These are phyloP conservation scores for Wickerhamiella azymoides DNA, from an alignment of 805 yeast species.

Conservation along the genomic window DNA sequence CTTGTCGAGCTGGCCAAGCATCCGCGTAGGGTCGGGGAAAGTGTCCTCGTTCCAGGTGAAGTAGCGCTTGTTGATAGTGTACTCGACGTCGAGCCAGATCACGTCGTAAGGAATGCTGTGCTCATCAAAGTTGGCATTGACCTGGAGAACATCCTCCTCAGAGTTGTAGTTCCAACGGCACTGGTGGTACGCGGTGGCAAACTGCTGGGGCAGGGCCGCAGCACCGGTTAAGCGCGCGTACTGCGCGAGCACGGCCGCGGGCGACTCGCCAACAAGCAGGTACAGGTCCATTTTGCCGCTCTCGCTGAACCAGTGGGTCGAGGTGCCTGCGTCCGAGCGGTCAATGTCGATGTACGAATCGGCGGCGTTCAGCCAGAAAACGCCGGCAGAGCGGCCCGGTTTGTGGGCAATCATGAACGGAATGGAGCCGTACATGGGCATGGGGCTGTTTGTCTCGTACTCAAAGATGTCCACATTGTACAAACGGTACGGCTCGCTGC, in stretches of 20 bases:
- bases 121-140: conserved; percentile 56
- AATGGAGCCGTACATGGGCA: conserved; percentile 92
- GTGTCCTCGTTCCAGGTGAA: conserved; percentile 74
- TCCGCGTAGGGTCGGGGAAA: conserved; percentile 60
- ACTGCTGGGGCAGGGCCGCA: conserved; percentile 57
- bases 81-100: conserved; percentile 91
- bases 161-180: conserved; percentile 96
- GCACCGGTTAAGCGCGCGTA: conserved; percentile 65
- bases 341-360: conserved; percentile 78
- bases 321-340: conserved; percentile 23
- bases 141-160: conserved; percentile 67
- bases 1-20: conserved; percentile 50
- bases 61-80: conserved; percentile 72
- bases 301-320: conserved; percentile 90
- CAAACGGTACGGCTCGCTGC: conserved; percentile 56
- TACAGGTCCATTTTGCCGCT: conserved; percentile 70
- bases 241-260: conserved; percentile 42
- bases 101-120: conserved; percentile 72
- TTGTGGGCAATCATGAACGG: conserved; percentile 71
- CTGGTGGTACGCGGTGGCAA: conserved; percentile 85
- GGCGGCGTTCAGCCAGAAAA: conserved; percentile 87
- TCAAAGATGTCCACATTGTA: conserved; percentile 93
- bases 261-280: conserved; percentile 43
- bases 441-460: conserved; percentile 64
- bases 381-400: conserved; percentile 46